Conservation (phyloP, 129 eudicot species). For the Artemisia argyi region DNA sequence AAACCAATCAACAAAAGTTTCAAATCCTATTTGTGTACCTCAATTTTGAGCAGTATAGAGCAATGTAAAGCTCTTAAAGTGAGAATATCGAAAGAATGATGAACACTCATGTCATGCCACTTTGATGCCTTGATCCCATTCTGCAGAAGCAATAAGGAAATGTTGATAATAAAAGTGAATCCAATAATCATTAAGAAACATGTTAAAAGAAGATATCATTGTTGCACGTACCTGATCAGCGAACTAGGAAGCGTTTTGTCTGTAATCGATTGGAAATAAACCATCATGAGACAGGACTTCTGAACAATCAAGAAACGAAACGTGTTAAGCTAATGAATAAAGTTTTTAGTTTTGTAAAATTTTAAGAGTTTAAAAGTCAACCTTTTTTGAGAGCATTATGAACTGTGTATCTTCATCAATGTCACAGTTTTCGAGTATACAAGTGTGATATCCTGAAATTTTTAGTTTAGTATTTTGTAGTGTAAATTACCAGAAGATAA, state of each 20-base stretch:
- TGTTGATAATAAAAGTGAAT: conserved; percentile 25
- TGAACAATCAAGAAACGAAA: conserved; percentile 10
- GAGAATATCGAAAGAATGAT: conserved; percentile 28
- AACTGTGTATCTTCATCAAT: conserved; percentile 17
- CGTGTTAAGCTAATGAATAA: conserved; percentile 8
- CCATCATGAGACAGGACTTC: conserved; percentile 23
- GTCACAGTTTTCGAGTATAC: neutral
- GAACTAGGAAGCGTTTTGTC: conserved; percentile 11
- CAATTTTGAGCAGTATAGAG: conserved; percentile 17
- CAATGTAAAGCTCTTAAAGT: conserved; percentile 24
- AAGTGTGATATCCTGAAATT: neutral
- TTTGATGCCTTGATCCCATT: conserved; percentile 35
- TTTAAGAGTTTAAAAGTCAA: conserved; percentile 3
- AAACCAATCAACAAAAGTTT: conserved; percentile 36
- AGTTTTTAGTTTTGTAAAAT: neutral
- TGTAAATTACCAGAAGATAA: neutral
- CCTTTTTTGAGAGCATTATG: neutral
- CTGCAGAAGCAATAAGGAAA: conserved; percentile 32
- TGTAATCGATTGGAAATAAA: conserved; percentile 21
- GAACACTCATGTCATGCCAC: conserved; percentile 33
- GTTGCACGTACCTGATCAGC: conserved; percentile 28
- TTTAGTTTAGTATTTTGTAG: neutral
- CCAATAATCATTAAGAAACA: conserved; percentile 34
- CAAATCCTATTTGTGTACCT: conserved; percentile 35
- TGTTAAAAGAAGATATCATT: conserved; percentile 25